These are phyloP conservation scores for Sporisorium reilianum DNA, from an alignment of 1,284 basidiomycete species.

Conservation along the genomic window DNA sequence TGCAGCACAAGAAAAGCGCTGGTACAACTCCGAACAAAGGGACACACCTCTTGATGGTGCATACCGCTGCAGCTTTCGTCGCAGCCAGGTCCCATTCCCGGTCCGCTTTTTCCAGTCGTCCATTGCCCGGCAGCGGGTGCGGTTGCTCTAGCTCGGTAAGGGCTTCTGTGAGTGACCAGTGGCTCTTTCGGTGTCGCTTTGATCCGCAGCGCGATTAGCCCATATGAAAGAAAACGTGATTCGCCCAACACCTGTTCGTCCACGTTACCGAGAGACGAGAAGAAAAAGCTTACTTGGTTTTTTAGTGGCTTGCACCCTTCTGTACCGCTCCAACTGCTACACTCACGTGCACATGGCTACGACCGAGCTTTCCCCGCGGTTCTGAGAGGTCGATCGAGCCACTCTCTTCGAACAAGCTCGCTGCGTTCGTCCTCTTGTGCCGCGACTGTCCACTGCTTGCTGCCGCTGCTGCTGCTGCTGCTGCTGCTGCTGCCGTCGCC, in stretches of 20 bases:
- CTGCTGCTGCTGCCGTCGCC: no score
- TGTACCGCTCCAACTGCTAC: background rate
- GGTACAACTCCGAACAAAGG: background rate
- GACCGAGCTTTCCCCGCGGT: background rate
- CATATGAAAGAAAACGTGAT: background rate
- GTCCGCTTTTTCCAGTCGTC: background rate
- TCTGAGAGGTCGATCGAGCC: background rate
- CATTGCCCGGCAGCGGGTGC: background rate
- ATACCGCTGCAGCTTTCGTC: background rate
- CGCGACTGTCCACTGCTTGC: no score
- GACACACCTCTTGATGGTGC: background rate
- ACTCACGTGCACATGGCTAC: background rate
- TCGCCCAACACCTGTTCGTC: background rate
- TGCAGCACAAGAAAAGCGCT: background rate
- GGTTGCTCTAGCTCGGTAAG: background rate
- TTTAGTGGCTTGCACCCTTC: no score
- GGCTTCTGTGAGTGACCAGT: background rate
- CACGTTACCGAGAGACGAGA: background rate
- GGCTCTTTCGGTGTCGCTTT: background rate
- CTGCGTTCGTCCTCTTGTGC: no score
- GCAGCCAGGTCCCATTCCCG: background rate
- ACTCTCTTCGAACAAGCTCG: no score
- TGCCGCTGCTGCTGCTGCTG: no score
- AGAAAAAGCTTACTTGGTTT: background rate
- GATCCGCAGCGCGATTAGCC: background rate